Conservation (phyloP, 306 rosid species). For the Lathyrus oleraceus region DNA sequence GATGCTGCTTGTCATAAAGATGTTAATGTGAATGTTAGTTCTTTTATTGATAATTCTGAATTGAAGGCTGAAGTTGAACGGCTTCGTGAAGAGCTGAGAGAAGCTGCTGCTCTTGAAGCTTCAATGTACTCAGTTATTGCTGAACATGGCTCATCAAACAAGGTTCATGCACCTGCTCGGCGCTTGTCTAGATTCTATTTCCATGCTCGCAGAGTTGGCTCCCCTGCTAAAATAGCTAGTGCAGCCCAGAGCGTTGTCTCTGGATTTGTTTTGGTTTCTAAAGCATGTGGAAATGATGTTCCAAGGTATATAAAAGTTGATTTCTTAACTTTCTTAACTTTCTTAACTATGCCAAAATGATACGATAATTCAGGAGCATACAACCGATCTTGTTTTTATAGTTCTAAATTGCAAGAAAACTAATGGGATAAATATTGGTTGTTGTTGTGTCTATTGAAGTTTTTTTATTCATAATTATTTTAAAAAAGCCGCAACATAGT, state of each 20-base stretch:
- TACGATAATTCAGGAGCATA: slow-evolving; percentile 9
- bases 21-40: slow-evolving; percentile 30
- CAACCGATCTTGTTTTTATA: slow-evolving; percentile 24
- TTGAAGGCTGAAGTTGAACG: slow-evolving; percentile 60
- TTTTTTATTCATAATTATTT: slow-evolving; percentile 18
- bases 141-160: slow-evolving; percentile 81
- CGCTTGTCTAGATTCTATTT: slow-evolving; percentile 86
- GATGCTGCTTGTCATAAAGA: slow-evolving; percentile 30
- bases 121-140: slow-evolving; percentile 77
- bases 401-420: slow-evolving; percentile 14
- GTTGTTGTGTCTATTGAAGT: slow-evolving; percentile 3
- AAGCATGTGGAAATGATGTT: slow-evolving; percentile 93
- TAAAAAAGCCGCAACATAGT: background rate
- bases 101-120: slow-evolving; percentile 88
- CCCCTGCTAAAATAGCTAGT: slow-evolving; percentile 55
- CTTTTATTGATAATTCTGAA: slow-evolving; percentile 39
- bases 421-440: background rate
- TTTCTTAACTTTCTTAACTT: slow-evolving; percentile 26
- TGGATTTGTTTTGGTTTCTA: slow-evolving; percentile 82
- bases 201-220: slow-evolving; percentile 59
- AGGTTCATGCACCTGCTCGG: slow-evolving; percentile 90
- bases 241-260: slow-evolving; percentile 72
- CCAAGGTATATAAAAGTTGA: slow-evolving; percentile 61
- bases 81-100: slow-evolving; percentile 78
- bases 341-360: slow-evolving; percentile 24